A percentile compares a stretch with the other conserved stretches of the same genome.
Evolutionary conservation across 2,329 filamentous ascomycete species (phyloP).

Genomic region (Lasiodiplodia sp.): DNA sequence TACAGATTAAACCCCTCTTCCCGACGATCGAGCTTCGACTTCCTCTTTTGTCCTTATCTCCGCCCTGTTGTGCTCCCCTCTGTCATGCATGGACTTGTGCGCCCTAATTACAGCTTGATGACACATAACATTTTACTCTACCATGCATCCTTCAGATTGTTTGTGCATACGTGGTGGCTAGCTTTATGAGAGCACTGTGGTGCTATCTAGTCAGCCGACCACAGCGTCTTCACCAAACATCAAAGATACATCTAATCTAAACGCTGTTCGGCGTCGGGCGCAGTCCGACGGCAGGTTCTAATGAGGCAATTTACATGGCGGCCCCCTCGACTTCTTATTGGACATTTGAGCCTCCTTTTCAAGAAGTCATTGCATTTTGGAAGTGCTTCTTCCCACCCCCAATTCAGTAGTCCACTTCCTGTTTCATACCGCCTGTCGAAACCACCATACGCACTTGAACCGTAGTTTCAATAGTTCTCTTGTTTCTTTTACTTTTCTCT

Average conservation of each 20-base stretch:
- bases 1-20: neutral
- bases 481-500: no score
- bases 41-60: neutral
- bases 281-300: no score
- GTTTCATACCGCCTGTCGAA: no score
- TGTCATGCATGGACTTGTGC: neutral
- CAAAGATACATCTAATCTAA: neutral
- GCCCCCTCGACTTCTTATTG: no score
- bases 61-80: constrained; percentile 16
- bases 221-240: neutral
- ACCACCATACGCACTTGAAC: no score
- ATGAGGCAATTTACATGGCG: no score
- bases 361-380: no score
- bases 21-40: neutral
- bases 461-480: no score
- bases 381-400: no score
- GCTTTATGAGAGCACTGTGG: neutral
- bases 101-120: neutral
- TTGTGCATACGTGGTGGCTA: constrained; percentile 4
- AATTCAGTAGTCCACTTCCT: no score
- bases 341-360: no score
- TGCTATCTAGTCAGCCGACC: neutral
- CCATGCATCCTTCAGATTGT: constrained; percentile 6
- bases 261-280: no score
- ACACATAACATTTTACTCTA: neutral